These are phyloP conservation scores for Tricholoma saponaceum DNA, from an alignment of 768 basidiomycete species.

Conservation along the genomic window DNA sequence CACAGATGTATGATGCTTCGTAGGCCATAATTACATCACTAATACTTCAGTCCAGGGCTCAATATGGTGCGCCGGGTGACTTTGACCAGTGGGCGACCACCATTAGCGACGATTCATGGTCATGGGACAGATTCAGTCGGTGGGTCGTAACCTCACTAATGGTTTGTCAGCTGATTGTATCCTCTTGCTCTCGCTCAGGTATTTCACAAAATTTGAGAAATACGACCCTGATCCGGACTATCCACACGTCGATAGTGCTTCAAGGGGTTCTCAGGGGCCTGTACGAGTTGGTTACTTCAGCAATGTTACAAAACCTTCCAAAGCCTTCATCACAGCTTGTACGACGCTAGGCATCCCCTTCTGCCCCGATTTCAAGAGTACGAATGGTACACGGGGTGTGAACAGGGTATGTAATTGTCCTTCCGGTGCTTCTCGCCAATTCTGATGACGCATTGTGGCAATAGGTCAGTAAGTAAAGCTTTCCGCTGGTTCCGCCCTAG, in stretches of 20 bases:
- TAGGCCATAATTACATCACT: background rate
- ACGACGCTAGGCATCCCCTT: background rate
- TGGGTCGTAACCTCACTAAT: background rate
- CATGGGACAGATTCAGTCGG: background rate
- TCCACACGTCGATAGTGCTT: background rate
- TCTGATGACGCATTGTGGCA: no score
- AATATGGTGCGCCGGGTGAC: background rate
- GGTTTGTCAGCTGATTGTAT: background rate
- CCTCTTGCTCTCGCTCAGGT: background rate
- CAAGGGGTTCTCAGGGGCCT: background rate
- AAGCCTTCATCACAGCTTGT: background rate
- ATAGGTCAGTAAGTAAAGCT: no score
- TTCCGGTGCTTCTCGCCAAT: background rate
- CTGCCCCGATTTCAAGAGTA: background rate
- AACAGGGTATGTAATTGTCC: background rate
- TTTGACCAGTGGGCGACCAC: background rate
- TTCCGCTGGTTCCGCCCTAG: no score
- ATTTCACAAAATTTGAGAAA: background rate
- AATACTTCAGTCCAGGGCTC: background rate
- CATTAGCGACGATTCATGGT: background rate
- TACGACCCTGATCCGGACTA: background rate
- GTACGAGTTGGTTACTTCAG: background rate
- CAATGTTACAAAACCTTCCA: background rate
- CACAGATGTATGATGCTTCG: background rate
- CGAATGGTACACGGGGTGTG: background rate